These are phyloP conservation scores for Phytophthora macrochlamydospora DNA, from an alignment of 352 stramenopile species.

Conservation along the genomic window DNA sequence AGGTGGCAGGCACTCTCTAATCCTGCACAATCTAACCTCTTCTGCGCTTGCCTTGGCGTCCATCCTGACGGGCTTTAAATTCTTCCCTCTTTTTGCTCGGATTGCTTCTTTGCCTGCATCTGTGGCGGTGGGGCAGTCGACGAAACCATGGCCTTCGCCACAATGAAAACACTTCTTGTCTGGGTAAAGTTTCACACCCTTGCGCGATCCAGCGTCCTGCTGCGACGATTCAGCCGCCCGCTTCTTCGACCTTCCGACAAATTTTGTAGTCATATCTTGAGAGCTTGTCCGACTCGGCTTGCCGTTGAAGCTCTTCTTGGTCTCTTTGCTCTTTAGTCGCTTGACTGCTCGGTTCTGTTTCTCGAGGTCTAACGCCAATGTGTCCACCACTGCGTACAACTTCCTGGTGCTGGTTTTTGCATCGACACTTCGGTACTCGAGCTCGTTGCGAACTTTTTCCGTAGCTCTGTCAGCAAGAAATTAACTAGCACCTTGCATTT, in stretches of 20 bases:
- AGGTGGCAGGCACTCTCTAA: slow-evolving; percentile 7
- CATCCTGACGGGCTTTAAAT: neutral
- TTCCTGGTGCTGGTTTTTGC: slow-evolving; percentile 2
- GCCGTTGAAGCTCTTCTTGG: neutral
- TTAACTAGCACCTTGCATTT: slow-evolving; percentile 15
- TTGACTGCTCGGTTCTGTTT: neutral
- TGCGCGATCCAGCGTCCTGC: neutral
- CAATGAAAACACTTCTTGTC: slow-evolving; percentile 10
- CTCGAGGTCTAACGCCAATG: slow-evolving; percentile 5
- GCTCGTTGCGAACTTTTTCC: neutral
- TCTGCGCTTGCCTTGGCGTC: neutral
- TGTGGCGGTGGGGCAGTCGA: slow-evolving; percentile 10
- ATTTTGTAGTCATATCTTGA: too few species aligned
- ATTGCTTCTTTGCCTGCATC: slow-evolving; percentile 16
- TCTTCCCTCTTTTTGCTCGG: slow-evolving; percentile 7
- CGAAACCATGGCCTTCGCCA: slow-evolving; percentile 9
- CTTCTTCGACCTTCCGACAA: neutral
- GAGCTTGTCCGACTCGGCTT: too few species aligned
- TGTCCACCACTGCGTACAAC: slow-evolving; percentile 10
- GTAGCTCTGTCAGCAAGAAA: too few species aligned
- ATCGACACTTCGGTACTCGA: slow-evolving; percentile 9
- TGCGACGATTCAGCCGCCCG: too few species aligned
- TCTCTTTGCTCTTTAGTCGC: slow-evolving; percentile 1
- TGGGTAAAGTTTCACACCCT: neutral
- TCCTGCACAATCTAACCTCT: slow-evolving; percentile 1